Percentiles rank a stretch among this genome's conserved stretches.
Conservation (phyloP, 2,329 filamentous ascomycete genomes). For the Karstenula rhodostoma region DNA sequence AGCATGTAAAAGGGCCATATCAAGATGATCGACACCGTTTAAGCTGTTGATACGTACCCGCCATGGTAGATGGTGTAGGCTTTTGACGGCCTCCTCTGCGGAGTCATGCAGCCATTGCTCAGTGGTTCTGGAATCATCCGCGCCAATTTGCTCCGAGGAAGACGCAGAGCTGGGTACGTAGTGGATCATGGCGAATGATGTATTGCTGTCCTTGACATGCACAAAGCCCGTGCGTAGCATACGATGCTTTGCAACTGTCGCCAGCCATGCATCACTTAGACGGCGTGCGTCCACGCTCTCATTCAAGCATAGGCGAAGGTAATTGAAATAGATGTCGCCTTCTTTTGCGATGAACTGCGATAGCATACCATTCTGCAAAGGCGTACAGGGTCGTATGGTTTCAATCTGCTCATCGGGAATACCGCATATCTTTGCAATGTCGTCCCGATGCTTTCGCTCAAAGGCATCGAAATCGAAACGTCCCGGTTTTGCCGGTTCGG, state of each 20-base stretch:
- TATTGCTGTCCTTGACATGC: constrained; percentile 65
- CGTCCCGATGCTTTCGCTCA: constrained; percentile 52
- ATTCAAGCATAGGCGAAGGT: constrained; percentile 64
- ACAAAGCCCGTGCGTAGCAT: constrained; percentile 82
- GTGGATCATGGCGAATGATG: constrained; percentile 79
- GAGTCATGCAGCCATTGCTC: constrained; percentile 36
- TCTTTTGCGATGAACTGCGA: constrained; percentile 74
- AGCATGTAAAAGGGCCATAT: constrained; percentile 75
- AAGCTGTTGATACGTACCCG: constrained; percentile 59
- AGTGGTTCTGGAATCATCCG: constrained; percentile 1
- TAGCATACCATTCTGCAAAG: constrained; percentile 81
- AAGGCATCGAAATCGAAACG: constrained; percentile 61
- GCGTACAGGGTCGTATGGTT: constrained; percentile 77
- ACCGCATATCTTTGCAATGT: constrained; percentile 41
- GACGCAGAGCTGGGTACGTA: constrained; percentile 51
- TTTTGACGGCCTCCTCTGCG: constrained; percentile 46
- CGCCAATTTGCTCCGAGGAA: constrained; percentile 45
- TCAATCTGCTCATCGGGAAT: constrained; percentile 56
- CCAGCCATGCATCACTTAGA: constrained; percentile 67
- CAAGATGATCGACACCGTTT: constrained; percentile 39
- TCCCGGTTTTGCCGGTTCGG: background rate
- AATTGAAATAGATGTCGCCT: constrained; percentile 79
- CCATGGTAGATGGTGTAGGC: constrained; percentile 70
- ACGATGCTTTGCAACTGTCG: constrained; percentile 64
- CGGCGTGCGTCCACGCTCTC: constrained; percentile 46